Evolutionary conservation across 768 basidiomycete species (phyloP).

Genomic region (Pisolithus tinctorius): DNA sequence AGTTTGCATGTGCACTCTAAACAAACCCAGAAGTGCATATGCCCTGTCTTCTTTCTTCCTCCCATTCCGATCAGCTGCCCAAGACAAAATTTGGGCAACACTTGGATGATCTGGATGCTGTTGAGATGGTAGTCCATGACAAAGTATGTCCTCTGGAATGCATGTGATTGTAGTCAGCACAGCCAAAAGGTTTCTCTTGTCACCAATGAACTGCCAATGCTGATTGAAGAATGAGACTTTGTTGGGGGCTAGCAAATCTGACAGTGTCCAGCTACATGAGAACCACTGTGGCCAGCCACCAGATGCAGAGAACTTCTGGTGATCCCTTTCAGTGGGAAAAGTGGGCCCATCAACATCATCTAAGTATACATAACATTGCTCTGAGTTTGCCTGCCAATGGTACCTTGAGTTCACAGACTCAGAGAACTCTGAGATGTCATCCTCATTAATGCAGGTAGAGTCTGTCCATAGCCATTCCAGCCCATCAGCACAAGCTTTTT

Average conservation of each 20-base stretch:
- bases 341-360: background rate
- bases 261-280: conserved; percentile 7
- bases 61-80: conserved; percentile 12
- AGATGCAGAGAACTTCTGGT: background rate
- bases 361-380: conserved; percentile 13
- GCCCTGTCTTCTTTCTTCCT: conserved; percentile 11
- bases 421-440: conserved; percentile 12
- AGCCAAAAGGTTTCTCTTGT: conserved; percentile 1
- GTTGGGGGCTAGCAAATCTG: conserved; percentile 10
- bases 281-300: conserved; percentile 8
- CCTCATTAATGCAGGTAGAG: conserved; percentile 12
- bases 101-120: background rate
- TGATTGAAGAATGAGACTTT: conserved; percentile 7
- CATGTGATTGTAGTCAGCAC: background rate
- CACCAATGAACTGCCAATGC: conserved; percentile 8
- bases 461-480: conserved; percentile 9
- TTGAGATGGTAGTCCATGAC: background rate
- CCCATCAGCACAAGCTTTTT: conserved; percentile 1
- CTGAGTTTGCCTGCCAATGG: conserved; percentile 11
- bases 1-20: conserved; percentile 7
- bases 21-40: conserved; percentile 14
- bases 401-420: conserved; percentile 18
- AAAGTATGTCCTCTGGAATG: conserved; percentile 2
- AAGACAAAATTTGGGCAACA: conserved; percentile 7
- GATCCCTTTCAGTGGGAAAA: background rate